These are phyloP conservation scores for Myxozyma melibiosi DNA, from an alignment of 805 yeast species.

Conservation along the genomic window DNA sequence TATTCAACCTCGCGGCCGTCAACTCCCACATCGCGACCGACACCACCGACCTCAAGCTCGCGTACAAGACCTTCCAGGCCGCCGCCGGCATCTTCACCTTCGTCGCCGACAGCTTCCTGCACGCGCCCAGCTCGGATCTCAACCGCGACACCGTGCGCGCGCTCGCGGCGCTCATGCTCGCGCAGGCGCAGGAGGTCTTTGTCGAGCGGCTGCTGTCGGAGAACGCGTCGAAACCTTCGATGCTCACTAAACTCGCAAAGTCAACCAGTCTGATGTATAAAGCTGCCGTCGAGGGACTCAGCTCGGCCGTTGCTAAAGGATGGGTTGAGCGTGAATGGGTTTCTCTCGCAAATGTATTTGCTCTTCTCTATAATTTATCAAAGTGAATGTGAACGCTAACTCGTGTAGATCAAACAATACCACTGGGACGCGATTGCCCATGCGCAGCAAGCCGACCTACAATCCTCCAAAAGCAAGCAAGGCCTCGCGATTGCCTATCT, in stretches of 20 bases:
- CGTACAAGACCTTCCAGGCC: slow-evolving; percentile 64
- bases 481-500: slow-evolving; percentile 78
- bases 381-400: background rate
- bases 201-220: slow-evolving; percentile 57
- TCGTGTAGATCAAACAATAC: slow-evolving; percentile 43
- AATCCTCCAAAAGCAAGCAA: slow-evolving; percentile 58
- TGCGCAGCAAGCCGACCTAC: slow-evolving; percentile 45
- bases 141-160: slow-evolving; percentile 67
- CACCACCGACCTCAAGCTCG: slow-evolving; percentile 54
- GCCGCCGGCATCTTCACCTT: slow-evolving; percentile 78
- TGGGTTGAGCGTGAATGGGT: slow-evolving; percentile 56
- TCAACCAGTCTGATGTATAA: slow-evolving; percentile 61
- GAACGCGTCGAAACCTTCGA: slow-evolving; percentile 56
- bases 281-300: slow-evolving; percentile 52
- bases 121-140: slow-evolving; percentile 84
- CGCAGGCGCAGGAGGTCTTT: slow-evolving; percentile 89
- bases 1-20: slow-evolving; percentile 75
- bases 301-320: slow-evolving; percentile 44
- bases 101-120: slow-evolving; percentile 76
- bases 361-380: no score
- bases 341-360: slow-evolving; percentile 54
- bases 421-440: slow-evolving; percentile 59
- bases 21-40: slow-evolving; percentile 50
- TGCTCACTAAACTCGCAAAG: slow-evolving; percentile 74
- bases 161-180: slow-evolving; percentile 66